Conservation (phyloP, 75 land plant species). For the Picea sitchensis region DNA sequence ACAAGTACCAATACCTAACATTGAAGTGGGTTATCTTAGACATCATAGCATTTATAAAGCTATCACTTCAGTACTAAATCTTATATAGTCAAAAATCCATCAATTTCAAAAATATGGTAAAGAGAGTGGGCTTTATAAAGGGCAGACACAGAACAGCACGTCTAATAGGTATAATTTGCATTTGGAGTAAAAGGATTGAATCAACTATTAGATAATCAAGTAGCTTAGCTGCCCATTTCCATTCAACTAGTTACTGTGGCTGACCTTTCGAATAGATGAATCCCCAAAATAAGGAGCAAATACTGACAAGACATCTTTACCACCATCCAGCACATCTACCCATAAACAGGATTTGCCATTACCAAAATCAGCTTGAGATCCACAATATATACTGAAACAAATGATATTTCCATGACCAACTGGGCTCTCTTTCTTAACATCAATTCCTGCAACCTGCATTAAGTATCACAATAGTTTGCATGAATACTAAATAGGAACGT, state of each 20-base stretch:
- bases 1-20: too few species aligned
- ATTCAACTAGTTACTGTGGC: not conserved
- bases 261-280: constrained; percentile 74
- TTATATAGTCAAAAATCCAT: not conserved
- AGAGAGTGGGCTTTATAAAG: not conserved
- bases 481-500: not conserved
- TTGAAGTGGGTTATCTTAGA: too few species aligned
- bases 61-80: not conserved
- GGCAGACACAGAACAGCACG: not conserved
- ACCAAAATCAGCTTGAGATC: constrained; percentile 68
- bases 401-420: constrained; percentile 89
- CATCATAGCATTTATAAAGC: not conserved
- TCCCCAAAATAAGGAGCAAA: constrained; percentile 88
- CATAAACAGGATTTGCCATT: constrained; percentile 79
- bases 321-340: constrained; percentile 95
- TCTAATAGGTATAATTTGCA: too few species aligned
- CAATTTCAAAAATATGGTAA: not conserved
- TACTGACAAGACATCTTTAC: constrained; percentile 45
- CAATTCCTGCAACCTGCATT: constrained; percentile 74
- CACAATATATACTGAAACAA: constrained; percentile 94
- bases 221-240: not conserved
- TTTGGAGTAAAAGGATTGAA: not conserved
- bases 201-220: not conserved
- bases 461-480: not conserved
- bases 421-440: constrained; percentile 90